Base-by-base conservation (phyloP, 495 filamentous ascomycete genomes). In the Hyphodiscus hymeniophilus region DNA sequence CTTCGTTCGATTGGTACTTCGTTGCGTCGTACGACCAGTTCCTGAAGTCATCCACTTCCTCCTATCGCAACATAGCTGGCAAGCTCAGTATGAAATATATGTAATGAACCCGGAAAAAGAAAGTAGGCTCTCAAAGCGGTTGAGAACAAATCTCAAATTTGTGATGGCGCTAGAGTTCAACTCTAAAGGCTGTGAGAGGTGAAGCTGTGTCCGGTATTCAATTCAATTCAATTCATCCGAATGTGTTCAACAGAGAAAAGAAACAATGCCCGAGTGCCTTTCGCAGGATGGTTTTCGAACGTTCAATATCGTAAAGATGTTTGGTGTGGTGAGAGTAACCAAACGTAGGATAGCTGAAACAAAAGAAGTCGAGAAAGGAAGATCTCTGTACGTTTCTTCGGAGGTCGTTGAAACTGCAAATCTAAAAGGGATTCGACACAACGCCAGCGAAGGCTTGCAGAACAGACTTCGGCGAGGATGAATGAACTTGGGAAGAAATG, bases 101-200 rank as follows among this genome's bases (percentile, higher is more conserved):
- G 22, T 40, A 6, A 38, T 30, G 36, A 38, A 15, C 21, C 16
- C 26, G 6, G 42, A 26, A 38, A 45, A 48, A 47, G 38, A 40
- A 48, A 48, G 35, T 10, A 43, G 51, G 53, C 53, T 56, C 43
- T 56, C 53, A 56, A 56, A 56, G 53, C 53, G 39, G 41, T 53
- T 38, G 30, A 51, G 46, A 16, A n/a, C 31, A 5, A 28, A 10
- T 28, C 26, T 28, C 10, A 4, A 28, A 28, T 23, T 26, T 26
- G 39, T 17, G 17, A 15, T n/a, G 39, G 28, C 22, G 16, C 32
- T 21, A 43, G 38, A 35, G 28, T n/a, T 42, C 42, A 38, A 52
- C n/a, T 48, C 44, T 30, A 39, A 39, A 38, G n/a, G 26, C 4
- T 28, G 26, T 10, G 10, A 28, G 10, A 10, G 26, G 26, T 4